Evolutionary conservation across 2,329 filamentous ascomycete genomes (phyloP), one percentile per base, ranked within the genome.

Genomic region (Dactylonectria estremocensis): DNA sequence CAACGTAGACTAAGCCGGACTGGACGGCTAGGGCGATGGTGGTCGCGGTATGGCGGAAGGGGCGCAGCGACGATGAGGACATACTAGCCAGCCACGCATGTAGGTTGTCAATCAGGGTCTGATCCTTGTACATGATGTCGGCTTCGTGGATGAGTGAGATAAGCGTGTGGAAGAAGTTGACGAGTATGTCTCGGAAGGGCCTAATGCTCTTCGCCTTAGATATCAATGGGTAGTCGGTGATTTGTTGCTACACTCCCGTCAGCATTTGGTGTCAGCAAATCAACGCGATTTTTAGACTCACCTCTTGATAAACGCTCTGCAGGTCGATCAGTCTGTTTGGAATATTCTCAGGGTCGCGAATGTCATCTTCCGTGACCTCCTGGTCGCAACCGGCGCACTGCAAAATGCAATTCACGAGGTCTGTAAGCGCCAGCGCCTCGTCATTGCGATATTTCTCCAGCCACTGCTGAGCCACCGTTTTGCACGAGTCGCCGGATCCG

Each of bases 31-130:
- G 84, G 1, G 93, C 92, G 24, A 95, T 91, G 0, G 96, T 91
- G 2, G 95, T 97, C 1, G 95, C 93, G 0, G 96, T 99, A 81
- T 99, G 96, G 71, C 96, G 90, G 81, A 99, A 98, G 2, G 96
- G 95, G 62, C 96, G 91, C 69, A 95, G 91, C 4, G 90, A 88
- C 0, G 95, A 95, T 4, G 94, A 96, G 3, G 95, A 96, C 92
- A 99, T 94, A 66, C 93, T 93, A 45, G 91, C 92, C 67, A 98
- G 87, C 96, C 96, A 99, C 65, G 93, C 88, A 73, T 95, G 91
- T 54, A 98, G 88, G 77, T 97, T 97, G 78, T 98, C 95, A 76
- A 97, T 90, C 57, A 99, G 85, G 33, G 91, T 88, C 40, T 86
- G 83, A 69, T 97, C 92, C 50, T 88, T 90, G 82, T 97, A 97